Conservation (phyloP, 2,329 filamentous ascomycete genomes). For the Colletotrichum plurivorum region DNA sequence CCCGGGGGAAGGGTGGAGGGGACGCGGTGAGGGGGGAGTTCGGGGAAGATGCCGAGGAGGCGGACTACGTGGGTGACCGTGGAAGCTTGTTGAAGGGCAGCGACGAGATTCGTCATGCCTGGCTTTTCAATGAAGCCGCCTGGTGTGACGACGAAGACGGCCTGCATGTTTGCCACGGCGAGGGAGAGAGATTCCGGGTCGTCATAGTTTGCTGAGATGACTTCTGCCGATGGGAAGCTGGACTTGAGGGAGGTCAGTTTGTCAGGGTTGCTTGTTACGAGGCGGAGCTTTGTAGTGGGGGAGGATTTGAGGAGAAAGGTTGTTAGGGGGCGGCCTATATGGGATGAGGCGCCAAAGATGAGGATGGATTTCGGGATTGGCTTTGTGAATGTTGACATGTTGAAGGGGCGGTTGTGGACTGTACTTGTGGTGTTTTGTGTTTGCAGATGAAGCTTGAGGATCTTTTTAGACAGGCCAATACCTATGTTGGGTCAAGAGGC, state of each 20-base stretch:
- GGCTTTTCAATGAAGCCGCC: neutral
- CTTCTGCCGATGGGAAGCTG: conserved; percentile 1
- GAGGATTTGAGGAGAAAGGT: neutral
- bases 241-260: neutral
- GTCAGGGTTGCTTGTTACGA: conserved; percentile 11
- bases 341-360: conserved; percentile 12
- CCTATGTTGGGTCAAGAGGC: too few relatives aligned
- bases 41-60: conserved; percentile 15
- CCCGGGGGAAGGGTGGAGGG: neutral
- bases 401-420: neutral
- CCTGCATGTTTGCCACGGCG: neutral
- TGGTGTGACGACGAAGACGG: conserved; percentile 16
- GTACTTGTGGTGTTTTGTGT: too few relatives aligned
- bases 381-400: conserved; percentile 1
- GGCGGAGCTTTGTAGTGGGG: neutral
- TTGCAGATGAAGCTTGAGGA: too few relatives aligned
- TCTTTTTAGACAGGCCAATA: too few relatives aligned
- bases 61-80: conserved; percentile 7
- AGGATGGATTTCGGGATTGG: conserved; percentile 10
- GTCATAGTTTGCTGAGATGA: neutral
- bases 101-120: conserved; percentile 6
- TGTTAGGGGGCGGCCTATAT: conserved; percentile 14
- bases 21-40: neutral
- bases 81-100: conserved; percentile 5
- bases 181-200: neutral